These are phyloP conservation scores for Wolfiporia cocos DNA, from an alignment of 1,284 basidiomycete genomes.

Conservation along the genomic window DNA sequence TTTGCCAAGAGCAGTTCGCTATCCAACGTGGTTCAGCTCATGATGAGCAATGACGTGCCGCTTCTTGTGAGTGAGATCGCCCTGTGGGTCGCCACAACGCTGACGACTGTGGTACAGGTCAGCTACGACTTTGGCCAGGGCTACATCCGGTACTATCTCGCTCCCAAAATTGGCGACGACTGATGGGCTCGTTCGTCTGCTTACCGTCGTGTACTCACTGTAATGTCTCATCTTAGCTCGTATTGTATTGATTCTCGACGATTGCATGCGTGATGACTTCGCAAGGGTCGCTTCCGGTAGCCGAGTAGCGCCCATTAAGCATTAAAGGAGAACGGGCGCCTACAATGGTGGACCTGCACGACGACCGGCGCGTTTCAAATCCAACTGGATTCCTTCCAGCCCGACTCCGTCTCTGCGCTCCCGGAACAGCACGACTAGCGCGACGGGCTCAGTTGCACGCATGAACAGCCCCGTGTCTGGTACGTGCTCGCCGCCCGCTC, in stretches of 20 bases:
- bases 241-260: no score
- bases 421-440: not conserved
- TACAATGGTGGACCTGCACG: no score
- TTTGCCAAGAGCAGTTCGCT: conserved; percentile 91
- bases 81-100: not conserved
- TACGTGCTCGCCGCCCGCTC: no score
- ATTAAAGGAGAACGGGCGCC: no score
- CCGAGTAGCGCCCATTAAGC: no score
- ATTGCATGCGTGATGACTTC: no score
- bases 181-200: conserved; percentile 25
- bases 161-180: conserved; percentile 85
- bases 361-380: not conserved
- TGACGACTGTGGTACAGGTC: conserved; percentile 41
- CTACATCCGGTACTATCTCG: conserved; percentile 81
- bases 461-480: no score
- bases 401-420: not conserved
- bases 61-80: conserved; percentile 60
- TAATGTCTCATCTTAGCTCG: no score
- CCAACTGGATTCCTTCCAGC: not conserved
- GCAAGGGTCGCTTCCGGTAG: no score
- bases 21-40: conserved; percentile 68
- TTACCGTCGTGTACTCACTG: no score
- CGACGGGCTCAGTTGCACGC: no score
- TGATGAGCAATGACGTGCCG: conserved; percentile 91
- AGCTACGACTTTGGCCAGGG: conserved; percentile 84